Evolutionary conservation across 495 filamentous ascomycete genomes (phyloP).

Genomic region (Achaetomiella virescens): DNA sequence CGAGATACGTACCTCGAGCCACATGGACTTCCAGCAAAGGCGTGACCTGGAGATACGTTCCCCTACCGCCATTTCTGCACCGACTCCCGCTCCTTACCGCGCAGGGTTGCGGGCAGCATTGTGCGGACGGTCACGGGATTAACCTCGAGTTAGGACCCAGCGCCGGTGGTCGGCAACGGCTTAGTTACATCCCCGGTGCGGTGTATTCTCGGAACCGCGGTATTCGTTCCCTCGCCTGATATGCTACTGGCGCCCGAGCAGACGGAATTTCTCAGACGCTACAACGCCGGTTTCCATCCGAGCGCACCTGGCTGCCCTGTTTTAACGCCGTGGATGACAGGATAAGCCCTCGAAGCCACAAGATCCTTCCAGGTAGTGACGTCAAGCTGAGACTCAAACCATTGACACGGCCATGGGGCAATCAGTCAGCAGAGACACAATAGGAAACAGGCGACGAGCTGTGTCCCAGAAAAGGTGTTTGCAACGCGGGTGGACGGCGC

Average conservation of each 20-base stretch:
- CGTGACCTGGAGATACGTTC: constrained; percentile 4
- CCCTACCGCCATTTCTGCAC: constrained; percentile 16
- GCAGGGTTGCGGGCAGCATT: background rate
- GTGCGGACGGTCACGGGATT: background rate
- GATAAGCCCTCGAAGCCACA: background rate
- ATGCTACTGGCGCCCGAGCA: background rate
- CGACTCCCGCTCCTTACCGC: constrained; percentile 8
- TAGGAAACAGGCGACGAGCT: background rate
- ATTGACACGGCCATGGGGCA: constrained; percentile 2
- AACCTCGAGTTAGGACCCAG: background rate
- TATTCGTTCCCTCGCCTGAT: background rate
- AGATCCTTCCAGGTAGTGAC: constrained; percentile 6
- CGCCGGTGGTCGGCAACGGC: constrained; percentile 6
- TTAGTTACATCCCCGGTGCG: background rate
- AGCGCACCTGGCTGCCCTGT: background rate
- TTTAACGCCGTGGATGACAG: background rate
- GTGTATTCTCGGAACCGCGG: constrained; percentile 14
- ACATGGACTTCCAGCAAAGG: constrained; percentile 1
- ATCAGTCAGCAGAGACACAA: background rate
- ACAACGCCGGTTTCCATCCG: background rate
- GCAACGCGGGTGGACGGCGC: constrained; percentile 7
- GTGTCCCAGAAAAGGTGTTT: background rate
- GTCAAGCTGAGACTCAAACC: constrained; percentile 1
- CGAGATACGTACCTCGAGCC: constrained; percentile 1
- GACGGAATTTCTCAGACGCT: background rate